Percentiles rank a stretch among this genome's conserved stretches.
Evolutionary conservation across 805 yeast species (phyloP).

Genomic region (Candida boidinii): DNA sequence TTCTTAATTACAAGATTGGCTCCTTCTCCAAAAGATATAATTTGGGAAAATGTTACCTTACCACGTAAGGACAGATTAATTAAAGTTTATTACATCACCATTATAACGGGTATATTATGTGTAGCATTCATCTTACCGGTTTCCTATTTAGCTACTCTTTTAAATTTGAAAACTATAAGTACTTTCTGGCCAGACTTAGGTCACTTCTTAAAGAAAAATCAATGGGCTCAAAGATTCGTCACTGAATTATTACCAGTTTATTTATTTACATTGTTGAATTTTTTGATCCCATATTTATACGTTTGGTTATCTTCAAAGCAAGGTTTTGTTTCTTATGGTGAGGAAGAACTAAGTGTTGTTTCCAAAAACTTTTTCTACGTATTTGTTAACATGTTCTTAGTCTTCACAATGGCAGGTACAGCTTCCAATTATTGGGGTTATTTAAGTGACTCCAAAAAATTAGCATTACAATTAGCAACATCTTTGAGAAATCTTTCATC

Average conservation of each 20-base stretch:
- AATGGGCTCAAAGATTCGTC: slow-evolving; percentile 69
- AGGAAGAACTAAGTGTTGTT: slow-evolving; percentile 83
- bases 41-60: slow-evolving; percentile 85
- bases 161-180: slow-evolving; percentile 70
- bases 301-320: slow-evolving; percentile 77
- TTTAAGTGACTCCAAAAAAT: slow-evolving; percentile 79
- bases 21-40: slow-evolving; percentile 93
- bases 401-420: slow-evolving; percentile 90
- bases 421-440: slow-evolving; percentile 75
- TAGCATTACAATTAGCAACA: slow-evolving; percentile 80
- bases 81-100: slow-evolving; percentile 56
- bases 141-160: slow-evolving; percentile 71
- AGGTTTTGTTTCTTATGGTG: slow-evolving; percentile 87
- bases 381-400: slow-evolving; percentile 87
- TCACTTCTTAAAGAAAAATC: slow-evolving; percentile 47
- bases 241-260: slow-evolving; percentile 90
- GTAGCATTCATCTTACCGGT: slow-evolving; percentile 77
- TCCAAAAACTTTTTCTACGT: slow-evolving; percentile 91
- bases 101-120: slow-evolving; percentile 59
- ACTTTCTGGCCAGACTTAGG: slow-evolving; percentile 82
- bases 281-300: slow-evolving; percentile 76
- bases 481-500: slow-evolving; percentile 72
- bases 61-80: slow-evolving; percentile 64
- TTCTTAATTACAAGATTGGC: slow-evolving; percentile 77
- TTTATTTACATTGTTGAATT: slow-evolving; percentile 77